Evolutionary conservation across 2,329 filamentous ascomycete species (phyloP).

Genomic region (Incumbomyces delicatus): DNA sequence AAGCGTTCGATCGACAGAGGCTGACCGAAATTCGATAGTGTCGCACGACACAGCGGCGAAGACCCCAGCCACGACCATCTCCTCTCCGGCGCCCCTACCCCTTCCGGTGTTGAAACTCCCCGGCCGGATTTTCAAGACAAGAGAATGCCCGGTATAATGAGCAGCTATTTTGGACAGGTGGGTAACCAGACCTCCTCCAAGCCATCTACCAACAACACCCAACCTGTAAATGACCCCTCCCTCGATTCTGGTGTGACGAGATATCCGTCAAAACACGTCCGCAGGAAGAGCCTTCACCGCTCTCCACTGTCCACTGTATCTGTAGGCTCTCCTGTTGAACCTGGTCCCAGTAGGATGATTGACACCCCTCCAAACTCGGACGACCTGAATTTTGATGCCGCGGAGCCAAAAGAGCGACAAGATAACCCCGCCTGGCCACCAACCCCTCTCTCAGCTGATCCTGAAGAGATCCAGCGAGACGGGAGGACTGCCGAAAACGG

Average conservation of each 20-base stretch:
- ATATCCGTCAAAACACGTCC: slow-evolving; percentile 19
- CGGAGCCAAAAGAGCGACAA: slow-evolving; percentile 20
- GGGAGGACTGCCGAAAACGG: slow-evolving; percentile 32
- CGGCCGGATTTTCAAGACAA: slow-evolving; percentile 91
- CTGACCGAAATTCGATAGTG: slow-evolving; percentile 9
- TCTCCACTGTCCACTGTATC: slow-evolving; percentile 25
- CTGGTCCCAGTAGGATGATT: slow-evolving; percentile 23
- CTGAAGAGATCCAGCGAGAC: slow-evolving; percentile 35
- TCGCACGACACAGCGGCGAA: slow-evolving; percentile 25
- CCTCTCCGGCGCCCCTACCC: slow-evolving; percentile 70
- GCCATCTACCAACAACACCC: slow-evolving; percentile 31
- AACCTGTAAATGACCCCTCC: slow-evolving; percentile 25
- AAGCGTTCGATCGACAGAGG: too few relatives aligned
- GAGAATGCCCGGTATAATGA: slow-evolving; percentile 86
- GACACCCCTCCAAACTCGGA: slow-evolving; percentile 19
- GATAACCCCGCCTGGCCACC: slow-evolving; percentile 31
- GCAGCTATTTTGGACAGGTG: slow-evolving; percentile 98
- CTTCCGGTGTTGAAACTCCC: slow-evolving; percentile 84
- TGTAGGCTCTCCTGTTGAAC: slow-evolving; percentile 33
- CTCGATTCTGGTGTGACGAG: slow-evolving; percentile 21
- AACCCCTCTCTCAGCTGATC: slow-evolving; percentile 34
- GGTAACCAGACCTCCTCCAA: slow-evolving; percentile 66
- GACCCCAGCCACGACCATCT: slow-evolving; percentile 36
- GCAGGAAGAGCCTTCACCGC: slow-evolving; percentile 19
- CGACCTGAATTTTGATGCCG: slow-evolving; percentile 14